A percentile compares a stretch with the other conserved stretches of the same genome.
Conservation (phyloP, 257 asterid genomes). For the Paraleonurus japonicus region DNA sequence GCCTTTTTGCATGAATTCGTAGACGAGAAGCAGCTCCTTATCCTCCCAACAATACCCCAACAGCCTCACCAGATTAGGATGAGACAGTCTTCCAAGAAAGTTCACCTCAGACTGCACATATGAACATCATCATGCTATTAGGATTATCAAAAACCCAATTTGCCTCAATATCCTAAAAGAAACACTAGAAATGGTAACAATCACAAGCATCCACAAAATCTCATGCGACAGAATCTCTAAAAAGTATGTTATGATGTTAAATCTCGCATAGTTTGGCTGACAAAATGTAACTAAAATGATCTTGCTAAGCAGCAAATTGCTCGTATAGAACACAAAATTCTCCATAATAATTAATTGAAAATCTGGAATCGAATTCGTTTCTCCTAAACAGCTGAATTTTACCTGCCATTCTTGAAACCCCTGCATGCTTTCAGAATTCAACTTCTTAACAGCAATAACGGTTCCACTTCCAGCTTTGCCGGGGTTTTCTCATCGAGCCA, state of each 20-base stretch:
- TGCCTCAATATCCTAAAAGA: not conserved
- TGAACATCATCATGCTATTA: not conserved
- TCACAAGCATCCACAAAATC: not conserved
- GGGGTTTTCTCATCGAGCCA: slow-evolving; percentile 66
- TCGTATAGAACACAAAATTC: not conserved
- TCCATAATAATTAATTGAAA: not conserved
- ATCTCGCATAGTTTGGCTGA: not conserved
- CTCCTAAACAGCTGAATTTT: not conserved
- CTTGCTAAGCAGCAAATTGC: not conserved
- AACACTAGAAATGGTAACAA: too few species aligned
- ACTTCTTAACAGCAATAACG: slow-evolving; percentile 73
- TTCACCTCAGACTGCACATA: slow-evolving; percentile 69
- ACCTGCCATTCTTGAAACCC: slow-evolving; percentile 90
- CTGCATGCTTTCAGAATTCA: slow-evolving; percentile 68
- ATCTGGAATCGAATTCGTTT: not conserved
- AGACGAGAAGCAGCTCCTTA: slow-evolving; percentile 72
- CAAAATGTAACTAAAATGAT: not conserved
- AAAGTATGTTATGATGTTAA: not conserved
- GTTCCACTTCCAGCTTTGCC: slow-evolving; percentile 41
- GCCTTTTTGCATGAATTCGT: slow-evolving; percentile 91
- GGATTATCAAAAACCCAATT: not conserved
- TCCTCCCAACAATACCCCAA: slow-evolving; percentile 87
- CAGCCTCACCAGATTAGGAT: slow-evolving; percentile 79
- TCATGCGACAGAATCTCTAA: not conserved
- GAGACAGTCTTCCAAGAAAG: slow-evolving; percentile 80